A percentile compares a stretch with the other conserved stretches of the same genome.
These are phyloP conservation scores for Podila horticola DNA, from an alignment of 192 early-diverging fungal species.

Conservation along the genomic window DNA sequence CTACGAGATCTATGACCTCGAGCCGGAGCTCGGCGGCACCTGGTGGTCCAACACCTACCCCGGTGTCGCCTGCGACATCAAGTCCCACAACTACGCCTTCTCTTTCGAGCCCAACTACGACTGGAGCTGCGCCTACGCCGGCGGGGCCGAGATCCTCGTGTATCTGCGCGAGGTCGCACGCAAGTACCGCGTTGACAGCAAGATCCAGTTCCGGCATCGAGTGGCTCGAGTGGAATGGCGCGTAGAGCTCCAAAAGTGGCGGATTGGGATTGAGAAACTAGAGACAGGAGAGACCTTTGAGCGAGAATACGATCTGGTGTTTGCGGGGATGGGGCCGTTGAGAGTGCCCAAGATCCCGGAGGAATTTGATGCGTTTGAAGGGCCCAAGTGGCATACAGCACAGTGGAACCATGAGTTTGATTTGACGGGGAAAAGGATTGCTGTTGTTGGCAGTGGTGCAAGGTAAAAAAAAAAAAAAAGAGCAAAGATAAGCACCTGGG, in stretches of 20 bases:
- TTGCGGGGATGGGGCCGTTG: constrained; percentile 61
- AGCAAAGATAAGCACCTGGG: no score
- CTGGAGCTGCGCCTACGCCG: constrained; percentile 52
- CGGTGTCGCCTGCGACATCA: constrained; percentile 65
- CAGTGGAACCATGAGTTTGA: constrained; percentile 61
- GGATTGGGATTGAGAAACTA: constrained; percentile 30
- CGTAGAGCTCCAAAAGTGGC: constrained; percentile 43
- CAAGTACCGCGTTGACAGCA: constrained; percentile 51
- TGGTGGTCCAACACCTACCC: constrained; percentile 63
- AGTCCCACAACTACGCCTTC: constrained; percentile 52
- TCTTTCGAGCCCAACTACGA: constrained; percentile 55
- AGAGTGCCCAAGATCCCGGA: constrained; percentile 58
- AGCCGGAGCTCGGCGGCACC: constrained; percentile 60
- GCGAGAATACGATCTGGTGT: constrained; percentile 30
- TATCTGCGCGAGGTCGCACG: constrained; percentile 52
- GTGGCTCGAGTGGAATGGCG: constrained; percentile 50
- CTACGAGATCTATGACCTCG: constrained; percentile 55
- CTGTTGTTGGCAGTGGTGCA: constrained; percentile 60
- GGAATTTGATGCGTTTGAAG: constrained; percentile 61
- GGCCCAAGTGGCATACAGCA: constrained; percentile 63
- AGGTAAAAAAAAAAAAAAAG: constrained; percentile 40
- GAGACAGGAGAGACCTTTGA: constrained; percentile 20
- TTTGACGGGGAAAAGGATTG: constrained; percentile 56
- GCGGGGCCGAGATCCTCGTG: constrained; percentile 54
- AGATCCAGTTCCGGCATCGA: constrained; percentile 54